A percentile compares a stretch with the other conserved stretches of the same genome.
phyloP scores from a whole-genome alignment of 441 rosid species.

The Cnidoscolus chayamansa region DNA sequence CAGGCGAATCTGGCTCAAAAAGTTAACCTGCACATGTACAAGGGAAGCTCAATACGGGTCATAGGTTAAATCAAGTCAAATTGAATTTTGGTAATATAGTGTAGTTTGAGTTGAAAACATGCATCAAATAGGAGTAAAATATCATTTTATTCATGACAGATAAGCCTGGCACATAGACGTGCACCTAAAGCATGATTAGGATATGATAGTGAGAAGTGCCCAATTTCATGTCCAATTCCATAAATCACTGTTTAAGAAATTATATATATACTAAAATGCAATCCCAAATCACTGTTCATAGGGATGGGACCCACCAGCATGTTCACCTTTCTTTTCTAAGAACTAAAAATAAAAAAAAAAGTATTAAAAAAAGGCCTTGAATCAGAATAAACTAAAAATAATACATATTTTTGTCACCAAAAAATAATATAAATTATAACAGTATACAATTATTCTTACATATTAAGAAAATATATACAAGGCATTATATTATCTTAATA shows the following conservation, averaged over 20 bases:
- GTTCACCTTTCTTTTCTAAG: too few species aligned
- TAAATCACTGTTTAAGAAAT: background rate
- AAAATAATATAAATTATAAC: too few species aligned
- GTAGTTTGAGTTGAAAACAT: background rate
- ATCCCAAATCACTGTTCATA: too few species aligned
- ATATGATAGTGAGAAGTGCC: background rate
- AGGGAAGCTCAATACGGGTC: conserved; percentile 20
- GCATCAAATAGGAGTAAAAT: background rate
- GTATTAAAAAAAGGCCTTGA: too few species aligned
- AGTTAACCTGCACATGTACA: conserved; percentile 62
- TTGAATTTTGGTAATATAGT: background rate
- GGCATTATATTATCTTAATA: too few species aligned
- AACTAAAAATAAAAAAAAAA: too few species aligned
- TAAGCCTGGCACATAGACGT: background rate
- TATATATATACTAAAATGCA: background rate
- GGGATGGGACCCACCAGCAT: too few species aligned
- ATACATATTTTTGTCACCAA: too few species aligned
- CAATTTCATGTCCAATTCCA: background rate
- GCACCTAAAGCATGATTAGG: background rate
- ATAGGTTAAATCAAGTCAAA: conserved; percentile 14
- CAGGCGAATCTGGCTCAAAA: conserved; percentile 80
- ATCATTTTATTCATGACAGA: background rate
- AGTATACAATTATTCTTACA: too few species aligned
- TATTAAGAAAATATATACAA: too few species aligned
- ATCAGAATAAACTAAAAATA: too few species aligned